phyloP scores from a whole-genome alignment of 352 stramenopile genomes.

The Globisporangium takayamanum region DNA sequence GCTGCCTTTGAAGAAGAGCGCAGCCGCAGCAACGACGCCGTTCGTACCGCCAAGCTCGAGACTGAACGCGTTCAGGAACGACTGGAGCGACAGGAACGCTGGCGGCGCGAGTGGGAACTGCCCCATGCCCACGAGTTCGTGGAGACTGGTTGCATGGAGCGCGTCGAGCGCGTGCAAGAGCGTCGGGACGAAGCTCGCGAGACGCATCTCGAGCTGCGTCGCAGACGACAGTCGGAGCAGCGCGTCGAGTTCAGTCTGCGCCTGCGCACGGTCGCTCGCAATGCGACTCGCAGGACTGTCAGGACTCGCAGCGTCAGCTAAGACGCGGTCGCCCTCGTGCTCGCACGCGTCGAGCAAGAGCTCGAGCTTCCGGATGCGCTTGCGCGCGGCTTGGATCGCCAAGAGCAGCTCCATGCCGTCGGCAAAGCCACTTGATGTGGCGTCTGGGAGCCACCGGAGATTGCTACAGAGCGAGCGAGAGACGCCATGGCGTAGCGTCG shows the following conservation, averaged over 20 bases:
- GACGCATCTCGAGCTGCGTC: slow-evolving; percentile 13
- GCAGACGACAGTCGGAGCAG: slow-evolving; percentile 31
- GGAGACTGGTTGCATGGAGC: slow-evolving; percentile 25
- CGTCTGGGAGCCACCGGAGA: slow-evolving; percentile 8
- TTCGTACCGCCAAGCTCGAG: slow-evolving; percentile 7
- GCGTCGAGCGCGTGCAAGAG: slow-evolving; percentile 32
- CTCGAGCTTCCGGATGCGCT: slow-evolving; percentile 38
- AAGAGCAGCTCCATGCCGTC: slow-evolving; percentile 53
- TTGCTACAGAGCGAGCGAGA: slow-evolving; percentile 6
- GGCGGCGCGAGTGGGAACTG: slow-evolving; percentile 46
- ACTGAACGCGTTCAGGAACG: slow-evolving; percentile 40
- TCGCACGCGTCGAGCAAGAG: slow-evolving; percentile 20
- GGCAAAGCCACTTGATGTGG: neutral
- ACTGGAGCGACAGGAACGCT: slow-evolving; percentile 44
- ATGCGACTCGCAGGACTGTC: neutral
- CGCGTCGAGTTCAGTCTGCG: slow-evolving; percentile 20
- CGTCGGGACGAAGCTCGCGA: slow-evolving; percentile 35
- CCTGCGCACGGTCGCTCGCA: slow-evolving; percentile 5
- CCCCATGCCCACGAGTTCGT: slow-evolving; percentile 35
- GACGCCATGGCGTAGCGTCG: no score
- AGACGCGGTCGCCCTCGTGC: neutral
- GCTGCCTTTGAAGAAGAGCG: slow-evolving; percentile 51
- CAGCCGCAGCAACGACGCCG: slow-evolving; percentile 10
- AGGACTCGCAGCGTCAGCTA: neutral
- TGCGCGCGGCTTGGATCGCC: slow-evolving; percentile 27